Evolutionary conservation across 2,329 filamentous ascomycete species (phyloP).

Genomic region (Pyrenochaeta sp.): DNA sequence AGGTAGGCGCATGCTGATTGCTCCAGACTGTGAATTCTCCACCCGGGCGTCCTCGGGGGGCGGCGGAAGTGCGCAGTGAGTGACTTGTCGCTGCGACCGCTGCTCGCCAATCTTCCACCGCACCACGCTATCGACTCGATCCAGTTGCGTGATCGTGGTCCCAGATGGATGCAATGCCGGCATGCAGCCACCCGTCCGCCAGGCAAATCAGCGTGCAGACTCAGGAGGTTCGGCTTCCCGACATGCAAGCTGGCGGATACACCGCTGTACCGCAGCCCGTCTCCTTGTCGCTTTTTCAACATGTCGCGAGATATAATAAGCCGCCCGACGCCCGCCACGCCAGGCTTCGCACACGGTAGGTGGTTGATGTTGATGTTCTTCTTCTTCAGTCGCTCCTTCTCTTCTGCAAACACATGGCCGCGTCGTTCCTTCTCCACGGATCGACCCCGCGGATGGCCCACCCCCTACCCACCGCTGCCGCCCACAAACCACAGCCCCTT

Average conservation of each 20-base stretch:
- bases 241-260: conserved; percentile 13
- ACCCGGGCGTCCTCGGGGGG: conserved; percentile 3
- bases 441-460: conserved; percentile 5
- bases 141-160: conserved; percentile 2
- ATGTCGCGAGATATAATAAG: conserved; percentile 11
- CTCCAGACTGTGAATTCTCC: no score
- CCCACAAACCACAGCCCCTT: conserved; percentile 1
- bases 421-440: conserved; percentile 3
- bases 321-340: background rate
- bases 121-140: background rate
- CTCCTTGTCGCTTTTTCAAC: conserved; percentile 28
- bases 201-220: conserved; percentile 11
- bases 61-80: background rate
- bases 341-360: background rate
- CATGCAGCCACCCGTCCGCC: conserved; percentile 10
- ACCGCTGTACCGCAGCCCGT: conserved; percentile 8
- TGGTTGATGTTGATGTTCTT: no score
- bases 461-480: background rate
- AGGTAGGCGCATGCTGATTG: conserved; percentile 6
- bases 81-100: conserved; percentile 16
- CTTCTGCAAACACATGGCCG: conserved; percentile 3
- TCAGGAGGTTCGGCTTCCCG: conserved; percentile 20
- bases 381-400: background rate
- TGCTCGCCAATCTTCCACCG: conserved; percentile 17
- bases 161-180: conserved; percentile 1